Base-by-base conservation (phyloP, 2,329 filamentous ascomycete genomes). In the Neophaeococcomyces mojaviensis region DNA sequence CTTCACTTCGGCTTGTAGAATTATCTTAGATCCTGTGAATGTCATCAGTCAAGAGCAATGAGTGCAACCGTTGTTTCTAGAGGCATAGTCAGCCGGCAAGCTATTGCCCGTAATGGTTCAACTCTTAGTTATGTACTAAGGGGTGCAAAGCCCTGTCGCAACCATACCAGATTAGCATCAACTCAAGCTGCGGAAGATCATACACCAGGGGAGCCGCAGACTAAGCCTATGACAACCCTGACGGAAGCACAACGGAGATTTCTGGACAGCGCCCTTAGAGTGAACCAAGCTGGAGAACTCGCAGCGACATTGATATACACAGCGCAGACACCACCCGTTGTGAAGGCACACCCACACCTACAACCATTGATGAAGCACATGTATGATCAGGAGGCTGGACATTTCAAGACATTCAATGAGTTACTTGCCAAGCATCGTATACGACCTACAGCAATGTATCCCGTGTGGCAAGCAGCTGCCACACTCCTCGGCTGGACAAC, bases 261-360 rank as follows among this genome's bases (percentile, higher is more conserved):
- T 59, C 79, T 94, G 39, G 82, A 85, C 48, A 78, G 82, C 22
- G 87, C 87, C 13, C 81, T 97, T 24, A 88, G 92, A 51, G 92
- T 98, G 47, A 97, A 98, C 67, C 92, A 98, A 69, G 88, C 92
- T 19, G 92, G 92, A 61, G 92, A 98, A 68, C 79, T 98, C n/a
- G 92, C 92, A 45, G 92, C 92, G 24, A 90, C 87, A 20, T 79
- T 94, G 46, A 98, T 98, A 65, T 98, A 97, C 71, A 81, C 80
- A 1, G 82, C 87, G 2, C 92, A 98, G 66, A 90, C 81, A 1
- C 88, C 89, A 1, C 78, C 82, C n/a, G 70, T 97, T 43, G 74
- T 88, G 47, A 77, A 79, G 54, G 78, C 83, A 3, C 83, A 96
- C 63, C 90, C 92, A 1, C 86, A 95, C 62, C 81, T 98, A 15